A percentile compares a stretch with the other conserved stretches of the same genome.
Conservation (phyloP, 352 stramenopile genomes). For the Pythium biforme region DNA sequence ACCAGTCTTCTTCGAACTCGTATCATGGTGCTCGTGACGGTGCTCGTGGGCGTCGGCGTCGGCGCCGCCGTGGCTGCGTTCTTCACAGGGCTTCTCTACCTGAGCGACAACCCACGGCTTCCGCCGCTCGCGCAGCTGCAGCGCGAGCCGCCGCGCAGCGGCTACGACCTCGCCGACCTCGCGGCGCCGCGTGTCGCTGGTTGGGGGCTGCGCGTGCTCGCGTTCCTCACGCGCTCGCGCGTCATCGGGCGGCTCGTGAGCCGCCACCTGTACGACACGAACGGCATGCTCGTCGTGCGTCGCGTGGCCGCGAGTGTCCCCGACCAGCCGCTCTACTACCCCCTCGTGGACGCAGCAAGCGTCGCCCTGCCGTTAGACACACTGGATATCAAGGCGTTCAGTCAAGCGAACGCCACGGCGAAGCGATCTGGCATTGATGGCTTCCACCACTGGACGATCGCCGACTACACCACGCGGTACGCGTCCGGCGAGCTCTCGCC, state of each 20-base stretch:
- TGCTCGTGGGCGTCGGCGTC: constrained; percentile 2
- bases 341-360: constrained; percentile 6
- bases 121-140: constrained; percentile 1
- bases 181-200: constrained; percentile 5
- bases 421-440: not conserved
- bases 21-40: constrained; percentile 4
- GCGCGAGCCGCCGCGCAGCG: not conserved
- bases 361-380: not conserved
- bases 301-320: constrained; percentile 5
- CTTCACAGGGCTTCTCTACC: constrained; percentile 5
- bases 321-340: constrained; percentile 17
- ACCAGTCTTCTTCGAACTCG: too few relatives aligned
- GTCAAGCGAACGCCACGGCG: not conserved
- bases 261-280: constrained; percentile 14
- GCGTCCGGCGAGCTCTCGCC: constrained; percentile 29
- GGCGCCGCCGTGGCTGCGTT: not conserved
- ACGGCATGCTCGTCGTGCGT: constrained; percentile 14
- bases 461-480: constrained; percentile 12
- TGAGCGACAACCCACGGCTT: constrained; percentile 13
- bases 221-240: constrained; percentile 9
- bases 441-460: constrained; percentile 9
- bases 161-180: constrained; percentile 15
- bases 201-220: not conserved
- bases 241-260: constrained; percentile 9
- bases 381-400: constrained; percentile 7